phyloP scores from a whole-genome alignment of 129 eudicot species.

The Artemisia annua region DNA sequence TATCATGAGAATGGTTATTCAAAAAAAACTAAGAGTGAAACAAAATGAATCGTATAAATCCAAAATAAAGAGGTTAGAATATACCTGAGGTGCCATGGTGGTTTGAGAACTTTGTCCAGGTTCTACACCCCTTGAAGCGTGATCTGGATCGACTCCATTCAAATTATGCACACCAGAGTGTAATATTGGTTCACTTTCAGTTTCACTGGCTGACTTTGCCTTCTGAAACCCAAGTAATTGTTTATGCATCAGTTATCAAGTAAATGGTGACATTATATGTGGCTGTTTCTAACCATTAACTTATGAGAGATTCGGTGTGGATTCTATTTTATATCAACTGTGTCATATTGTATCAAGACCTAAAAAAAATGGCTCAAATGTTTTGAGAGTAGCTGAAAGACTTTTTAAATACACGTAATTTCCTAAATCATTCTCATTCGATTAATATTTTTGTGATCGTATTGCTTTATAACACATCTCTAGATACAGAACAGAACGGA shows the following conservation, averaged over 20 bases:
- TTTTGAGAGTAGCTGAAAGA: too few species aligned
- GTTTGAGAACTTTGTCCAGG: slow-evolving; percentile 40
- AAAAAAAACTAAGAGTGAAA: background rate
- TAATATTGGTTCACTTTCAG: slow-evolving; percentile 50
- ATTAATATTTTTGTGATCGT: too few species aligned
- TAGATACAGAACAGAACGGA: background rate
- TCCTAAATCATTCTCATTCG: too few species aligned
- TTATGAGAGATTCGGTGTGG: too few species aligned
- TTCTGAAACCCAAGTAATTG: slow-evolving; percentile 37
- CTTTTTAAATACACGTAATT: too few species aligned
- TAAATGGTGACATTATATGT: background rate
- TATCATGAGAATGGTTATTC: too few species aligned
- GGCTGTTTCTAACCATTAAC: too few species aligned
- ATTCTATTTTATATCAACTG: too few species aligned
- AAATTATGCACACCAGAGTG: slow-evolving; percentile 43
- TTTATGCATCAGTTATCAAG: slow-evolving; percentile 24
- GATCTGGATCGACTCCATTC: slow-evolving; percentile 57
- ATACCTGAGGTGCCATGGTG: slow-evolving; percentile 58
- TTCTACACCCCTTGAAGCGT: slow-evolving; percentile 19
- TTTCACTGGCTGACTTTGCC: slow-evolving; percentile 54
- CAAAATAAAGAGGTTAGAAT: background rate
- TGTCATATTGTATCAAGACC: too few species aligned
- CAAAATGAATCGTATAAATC: background rate
- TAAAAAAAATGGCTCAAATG: too few species aligned
- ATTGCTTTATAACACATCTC: background rate